Evolutionary conservation across 768 basidiomycete species (phyloP).

Genomic region (Hypholoma sublateritium): DNA sequence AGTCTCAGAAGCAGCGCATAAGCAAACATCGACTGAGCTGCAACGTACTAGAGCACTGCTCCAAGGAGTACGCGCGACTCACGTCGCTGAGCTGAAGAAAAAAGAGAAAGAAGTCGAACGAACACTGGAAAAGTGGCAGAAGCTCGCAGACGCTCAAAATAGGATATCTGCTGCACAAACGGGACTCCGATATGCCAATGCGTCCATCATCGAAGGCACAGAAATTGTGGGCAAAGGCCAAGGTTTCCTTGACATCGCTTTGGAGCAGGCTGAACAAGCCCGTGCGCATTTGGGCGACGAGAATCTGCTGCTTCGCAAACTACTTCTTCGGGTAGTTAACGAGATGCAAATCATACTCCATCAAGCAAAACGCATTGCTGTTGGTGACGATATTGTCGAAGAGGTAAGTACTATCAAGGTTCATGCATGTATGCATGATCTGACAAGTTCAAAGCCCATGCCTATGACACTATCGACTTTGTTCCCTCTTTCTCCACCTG

Average conservation of each 20-base stretch:
- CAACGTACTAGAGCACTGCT: slow-evolving; percentile 70
- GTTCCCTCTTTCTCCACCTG: slow-evolving; percentile 54
- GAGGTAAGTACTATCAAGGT: slow-evolving; percentile 35
- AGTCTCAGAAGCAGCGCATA: slow-evolving; percentile 63
- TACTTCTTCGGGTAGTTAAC: slow-evolving; percentile 64
- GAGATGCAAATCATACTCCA: slow-evolving; percentile 59
- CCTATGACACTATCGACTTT: slow-evolving; percentile 46
- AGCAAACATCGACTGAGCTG: slow-evolving; percentile 67
- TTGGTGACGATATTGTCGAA: slow-evolving; percentile 29
- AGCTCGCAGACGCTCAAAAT: slow-evolving; percentile 65
- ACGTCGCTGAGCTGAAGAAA: slow-evolving; percentile 75
- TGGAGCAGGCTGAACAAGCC: slow-evolving; percentile 73
- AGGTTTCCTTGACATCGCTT: slow-evolving; percentile 60
- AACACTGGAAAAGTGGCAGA: slow-evolving; percentile 73
- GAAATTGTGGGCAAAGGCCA: slow-evolving; percentile 49
- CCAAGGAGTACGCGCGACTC: slow-evolving; percentile 66
- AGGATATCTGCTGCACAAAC: slow-evolving; percentile 50
- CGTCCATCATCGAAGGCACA: slow-evolving; percentile 42
- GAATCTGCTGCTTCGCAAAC: slow-evolving; percentile 56
- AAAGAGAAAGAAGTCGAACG: slow-evolving; percentile 79
- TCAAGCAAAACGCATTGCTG: slow-evolving; percentile 38
- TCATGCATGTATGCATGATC: slow-evolving; percentile 7
- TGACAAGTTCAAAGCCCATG: slow-evolving; percentile 33
- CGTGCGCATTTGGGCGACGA: slow-evolving; percentile 63
- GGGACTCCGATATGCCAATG: slow-evolving; percentile 58